These are phyloP conservation scores for Hyparrhenia diplandra DNA, from an alignment of 176 grass and related monocot genomes.

Conservation along the genomic window DNA sequence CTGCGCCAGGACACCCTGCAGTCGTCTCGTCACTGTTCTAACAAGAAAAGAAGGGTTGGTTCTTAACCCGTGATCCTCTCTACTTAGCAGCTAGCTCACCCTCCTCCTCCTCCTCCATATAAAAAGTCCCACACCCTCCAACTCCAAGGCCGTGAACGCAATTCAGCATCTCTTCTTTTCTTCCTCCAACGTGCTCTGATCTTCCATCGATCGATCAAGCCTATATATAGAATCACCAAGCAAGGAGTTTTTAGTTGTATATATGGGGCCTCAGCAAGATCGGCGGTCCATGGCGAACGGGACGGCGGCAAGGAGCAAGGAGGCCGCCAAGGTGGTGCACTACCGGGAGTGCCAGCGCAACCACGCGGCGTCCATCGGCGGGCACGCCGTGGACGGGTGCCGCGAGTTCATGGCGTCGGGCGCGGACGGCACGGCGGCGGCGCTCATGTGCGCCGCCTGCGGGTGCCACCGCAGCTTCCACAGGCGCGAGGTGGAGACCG, in stretches of 20 bases:
- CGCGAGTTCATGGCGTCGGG: constrained; percentile 70
- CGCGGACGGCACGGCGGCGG: constrained; percentile 33
- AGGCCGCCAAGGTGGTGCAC: constrained; percentile 23
- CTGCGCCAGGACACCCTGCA: neutral
- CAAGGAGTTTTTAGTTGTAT: too few relatives aligned
- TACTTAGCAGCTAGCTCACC: neutral
- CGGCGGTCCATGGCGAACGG: constrained; percentile 43
- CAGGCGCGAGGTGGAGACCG: constrained; percentile 38
- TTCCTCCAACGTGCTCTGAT: neutral
- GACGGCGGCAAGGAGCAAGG: constrained; percentile 34
- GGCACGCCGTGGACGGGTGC: constrained; percentile 67
- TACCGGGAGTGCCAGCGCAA: constrained; percentile 68
- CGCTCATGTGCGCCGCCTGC: constrained; percentile 58
- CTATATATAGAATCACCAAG: too few relatives aligned
- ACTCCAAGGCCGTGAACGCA: neutral
- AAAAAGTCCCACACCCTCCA: neutral
- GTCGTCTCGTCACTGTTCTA: neutral
- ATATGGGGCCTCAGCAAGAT: constrained; percentile 60
- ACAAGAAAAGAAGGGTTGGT: neutral
- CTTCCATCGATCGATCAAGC: neutral
- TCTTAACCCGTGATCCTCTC: neutral
- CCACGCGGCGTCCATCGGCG: constrained; percentile 62
- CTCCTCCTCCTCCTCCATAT: neutral
- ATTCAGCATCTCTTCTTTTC: neutral
- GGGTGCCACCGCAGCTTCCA: constrained; percentile 82